Conservation (phyloP, 441 rosid species). For the Brassica hybrid region DNA sequence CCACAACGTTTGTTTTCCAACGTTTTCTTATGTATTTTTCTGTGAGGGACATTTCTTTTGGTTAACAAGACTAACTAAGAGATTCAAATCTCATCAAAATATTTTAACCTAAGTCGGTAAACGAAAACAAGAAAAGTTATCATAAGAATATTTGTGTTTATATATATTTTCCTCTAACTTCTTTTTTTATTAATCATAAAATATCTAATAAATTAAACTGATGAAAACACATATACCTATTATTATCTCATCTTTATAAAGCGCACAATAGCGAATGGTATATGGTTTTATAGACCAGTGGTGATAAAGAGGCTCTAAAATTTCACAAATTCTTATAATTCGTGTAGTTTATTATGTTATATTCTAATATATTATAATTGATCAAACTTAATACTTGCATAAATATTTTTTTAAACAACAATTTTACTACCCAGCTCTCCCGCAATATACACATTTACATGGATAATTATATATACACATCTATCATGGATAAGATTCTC, state of each 20-base stretch:
- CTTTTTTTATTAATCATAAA: no score
- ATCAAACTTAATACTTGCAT: neutral
- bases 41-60: constrained; percentile 24
- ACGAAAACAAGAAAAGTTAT: neutral
- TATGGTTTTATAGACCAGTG: neutral
- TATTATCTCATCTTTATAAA: neutral
- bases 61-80: constrained; percentile 30
- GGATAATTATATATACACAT: neutral
- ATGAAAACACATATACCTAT: no score
- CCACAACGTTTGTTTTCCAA: constrained; percentile 30
- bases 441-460: neutral
- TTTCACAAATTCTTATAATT: neutral
- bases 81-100: neutral
- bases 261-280: constrained; percentile 6
- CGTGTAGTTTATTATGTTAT: neutral
- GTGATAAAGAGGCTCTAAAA: neutral
- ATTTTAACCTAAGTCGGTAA: neutral
- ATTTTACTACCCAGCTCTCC: neutral
- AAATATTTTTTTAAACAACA: neutral
- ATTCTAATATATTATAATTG: neutral
- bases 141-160: no score
- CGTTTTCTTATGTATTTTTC: constrained; percentile 23
- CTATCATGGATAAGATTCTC: neutral
- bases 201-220: no score
- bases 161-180: no score